Conservation (phyloP, 1,284 basidiomycete genomes). For the Sanghuangporus sanghuang region DNA sequence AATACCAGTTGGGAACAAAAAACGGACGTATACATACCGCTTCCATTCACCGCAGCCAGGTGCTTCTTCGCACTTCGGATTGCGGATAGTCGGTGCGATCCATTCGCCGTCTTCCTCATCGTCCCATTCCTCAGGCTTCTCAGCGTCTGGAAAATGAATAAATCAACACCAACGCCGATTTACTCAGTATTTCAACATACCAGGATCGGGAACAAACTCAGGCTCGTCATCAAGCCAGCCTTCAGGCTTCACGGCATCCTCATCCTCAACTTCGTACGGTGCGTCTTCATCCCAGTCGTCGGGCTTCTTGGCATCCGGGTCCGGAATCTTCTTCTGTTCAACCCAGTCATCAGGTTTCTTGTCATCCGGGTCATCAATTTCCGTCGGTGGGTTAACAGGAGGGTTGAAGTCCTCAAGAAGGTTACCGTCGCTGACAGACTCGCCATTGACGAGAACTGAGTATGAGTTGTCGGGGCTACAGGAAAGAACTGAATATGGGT, state of each 20-base stretch:
- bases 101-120: constrained; percentile 99
- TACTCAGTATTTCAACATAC: constrained; percentile 29
- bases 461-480: constrained; percentile 90
- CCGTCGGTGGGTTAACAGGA: constrained; percentile 88
- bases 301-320: constrained; percentile 84
- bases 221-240: constrained; percentile 96
- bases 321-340: constrained; percentile 80
- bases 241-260: constrained; percentile 84
- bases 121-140: constrained; percentile 99
- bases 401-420: constrained; percentile 95
- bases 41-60: constrained; percentile 95
- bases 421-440: constrained; percentile 73
- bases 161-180: not conserved
- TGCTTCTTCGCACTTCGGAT: constrained; percentile 86
- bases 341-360: constrained; percentile 94
- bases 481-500: constrained; percentile 5
- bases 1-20: not conserved
- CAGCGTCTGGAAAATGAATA: constrained; percentile 53
- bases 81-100: constrained; percentile 84
- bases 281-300: constrained; percentile 96
- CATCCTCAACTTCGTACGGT: constrained; percentile 86
- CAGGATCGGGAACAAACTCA: constrained; percentile 80
- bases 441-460: constrained; percentile 89
- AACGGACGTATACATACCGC: constrained; percentile 37
- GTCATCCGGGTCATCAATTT: constrained; percentile 93